phyloP scores from a whole-genome alignment of 495 filamentous ascomycete species.

The Penicillium argentinense region DNA sequence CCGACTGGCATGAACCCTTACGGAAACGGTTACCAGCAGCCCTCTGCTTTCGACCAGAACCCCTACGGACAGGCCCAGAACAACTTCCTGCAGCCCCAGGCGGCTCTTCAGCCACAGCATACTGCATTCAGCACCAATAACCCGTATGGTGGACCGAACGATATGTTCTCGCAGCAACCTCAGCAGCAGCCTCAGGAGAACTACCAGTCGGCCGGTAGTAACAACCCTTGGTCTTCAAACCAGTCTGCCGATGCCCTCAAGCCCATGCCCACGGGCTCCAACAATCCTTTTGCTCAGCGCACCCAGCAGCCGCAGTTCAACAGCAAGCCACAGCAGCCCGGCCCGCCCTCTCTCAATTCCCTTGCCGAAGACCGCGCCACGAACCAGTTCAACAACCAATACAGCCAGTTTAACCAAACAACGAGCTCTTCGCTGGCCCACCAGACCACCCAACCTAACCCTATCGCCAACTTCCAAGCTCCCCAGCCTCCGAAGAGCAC shows the following conservation, averaged over 20 bases:
- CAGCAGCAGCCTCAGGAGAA: constrained; percentile 58
- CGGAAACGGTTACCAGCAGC: constrained; percentile 65
- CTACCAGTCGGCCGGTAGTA: constrained; percentile 67
- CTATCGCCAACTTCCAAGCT: constrained; percentile 52
- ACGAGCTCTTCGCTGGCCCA: constrained; percentile 20
- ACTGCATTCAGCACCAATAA: constrained; percentile 70
- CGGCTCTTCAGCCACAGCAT: constrained; percentile 64
- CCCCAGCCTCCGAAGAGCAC: constrained; percentile 47
- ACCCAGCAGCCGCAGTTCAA: constrained; percentile 57
- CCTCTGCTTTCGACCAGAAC: constrained; percentile 60
- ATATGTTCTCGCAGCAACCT: constrained; percentile 45
- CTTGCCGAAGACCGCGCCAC: constrained; percentile 71
- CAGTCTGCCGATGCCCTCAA: constrained; percentile 46
- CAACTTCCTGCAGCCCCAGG: constrained; percentile 52
- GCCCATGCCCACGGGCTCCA: constrained; percentile 77
- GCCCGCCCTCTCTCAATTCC: constrained; percentile 65
- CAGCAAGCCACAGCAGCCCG: constrained; percentile 54
- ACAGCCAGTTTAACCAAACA: constrained; percentile 42
- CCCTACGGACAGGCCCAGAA: constrained; percentile 50
- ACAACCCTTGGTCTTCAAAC: constrained; percentile 69
- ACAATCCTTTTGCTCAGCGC: constrained; percentile 86
- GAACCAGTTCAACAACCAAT: constrained; percentile 50
- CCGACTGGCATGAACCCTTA: constrained; percentile 70
- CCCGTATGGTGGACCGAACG: constrained; percentile 57
- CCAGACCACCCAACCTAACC: constrained; percentile 31